Percentiles rank a stretch among this genome's conserved stretches.
phyloP scores from a whole-genome alignment of 768 basidiomycete genomes.

The Hericium rajendrae region DNA sequence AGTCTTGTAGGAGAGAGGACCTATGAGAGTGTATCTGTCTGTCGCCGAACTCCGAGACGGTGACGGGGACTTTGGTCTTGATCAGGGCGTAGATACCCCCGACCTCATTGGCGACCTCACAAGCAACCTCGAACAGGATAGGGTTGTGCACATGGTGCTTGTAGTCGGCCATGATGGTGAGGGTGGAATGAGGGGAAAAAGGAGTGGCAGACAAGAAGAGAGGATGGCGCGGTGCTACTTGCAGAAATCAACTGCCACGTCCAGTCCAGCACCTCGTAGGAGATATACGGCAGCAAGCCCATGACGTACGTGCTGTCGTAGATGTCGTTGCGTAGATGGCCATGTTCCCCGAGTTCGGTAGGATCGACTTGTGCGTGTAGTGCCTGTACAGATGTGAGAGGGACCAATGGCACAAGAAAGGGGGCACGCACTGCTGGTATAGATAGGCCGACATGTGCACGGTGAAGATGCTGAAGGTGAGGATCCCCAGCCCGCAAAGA shows the following conservation, averaged over 20 bases:
- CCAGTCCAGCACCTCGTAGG: not conserved
- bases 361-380: too few species aligned
- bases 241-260: not conserved
- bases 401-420: too few species aligned
- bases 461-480: too few species aligned
- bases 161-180: conserved; percentile 22
- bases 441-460: too few species aligned
- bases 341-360: too few species aligned
- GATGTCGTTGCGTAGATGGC: too few species aligned
- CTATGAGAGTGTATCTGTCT: conserved; percentile 90
- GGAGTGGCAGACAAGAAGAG: not conserved
- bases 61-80: conserved; percentile 98
- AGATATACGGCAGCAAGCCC: too few species aligned
- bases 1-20: conserved; percentile 96
- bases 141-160: conserved; percentile 71
- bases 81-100: conserved; percentile 99
- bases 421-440: too few species aligned
- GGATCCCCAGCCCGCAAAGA: too few species aligned
- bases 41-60: conserved; percentile 91
- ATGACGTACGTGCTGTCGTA: too few species aligned
- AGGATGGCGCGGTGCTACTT: not conserved
- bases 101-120: conserved; percentile 99
- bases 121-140: conserved; percentile 89
- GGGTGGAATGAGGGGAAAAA: conserved; percentile 1
- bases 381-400: too few species aligned